phyloP scores from a whole-genome alignment of 177 flowering plant species.

The Vitis hybrid region DNA sequence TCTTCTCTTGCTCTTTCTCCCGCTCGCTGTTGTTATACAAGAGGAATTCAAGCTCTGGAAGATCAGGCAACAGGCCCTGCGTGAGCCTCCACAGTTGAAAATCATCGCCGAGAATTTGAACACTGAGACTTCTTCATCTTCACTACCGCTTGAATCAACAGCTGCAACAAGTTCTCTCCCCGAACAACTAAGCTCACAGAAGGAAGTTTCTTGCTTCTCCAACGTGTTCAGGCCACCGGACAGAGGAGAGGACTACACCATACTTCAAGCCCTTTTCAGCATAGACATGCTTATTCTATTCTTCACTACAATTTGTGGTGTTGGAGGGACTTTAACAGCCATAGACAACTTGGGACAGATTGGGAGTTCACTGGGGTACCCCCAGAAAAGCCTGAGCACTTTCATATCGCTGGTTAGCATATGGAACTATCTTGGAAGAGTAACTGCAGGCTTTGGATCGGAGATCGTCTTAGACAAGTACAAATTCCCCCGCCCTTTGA shows the following conservation, averaged over 20 bases:
- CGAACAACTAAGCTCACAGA: not conserved
- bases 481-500: conserved; percentile 59
- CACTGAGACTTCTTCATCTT: not conserved
- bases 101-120: conserved; percentile 22
- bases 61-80: conserved; percentile 11
- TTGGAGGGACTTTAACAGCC: conserved; percentile 71
- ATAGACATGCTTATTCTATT: conserved; percentile 67
- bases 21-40: conserved; percentile 28
- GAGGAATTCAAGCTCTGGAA: conserved; percentile 32
- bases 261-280: conserved; percentile 72
- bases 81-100: conserved; percentile 7
- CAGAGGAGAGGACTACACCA: conserved; percentile 78
- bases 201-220: conserved; percentile 25
- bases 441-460: conserved; percentile 57
- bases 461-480: conserved; percentile 47
- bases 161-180: not conserved
- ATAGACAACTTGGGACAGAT: conserved; percentile 83
- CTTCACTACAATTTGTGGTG: conserved; percentile 53
- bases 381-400: conserved; percentile 45
- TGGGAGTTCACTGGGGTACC: conserved; percentile 61
- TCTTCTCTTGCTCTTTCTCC: conserved; percentile 34
- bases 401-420: conserved; percentile 76
- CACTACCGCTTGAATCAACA: not conserved
- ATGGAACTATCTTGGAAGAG: conserved; percentile 77
- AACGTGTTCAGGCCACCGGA: conserved; percentile 47